Conservation (phyloP, 257 asterid genomes). For the Fraxinus americana region DNA sequence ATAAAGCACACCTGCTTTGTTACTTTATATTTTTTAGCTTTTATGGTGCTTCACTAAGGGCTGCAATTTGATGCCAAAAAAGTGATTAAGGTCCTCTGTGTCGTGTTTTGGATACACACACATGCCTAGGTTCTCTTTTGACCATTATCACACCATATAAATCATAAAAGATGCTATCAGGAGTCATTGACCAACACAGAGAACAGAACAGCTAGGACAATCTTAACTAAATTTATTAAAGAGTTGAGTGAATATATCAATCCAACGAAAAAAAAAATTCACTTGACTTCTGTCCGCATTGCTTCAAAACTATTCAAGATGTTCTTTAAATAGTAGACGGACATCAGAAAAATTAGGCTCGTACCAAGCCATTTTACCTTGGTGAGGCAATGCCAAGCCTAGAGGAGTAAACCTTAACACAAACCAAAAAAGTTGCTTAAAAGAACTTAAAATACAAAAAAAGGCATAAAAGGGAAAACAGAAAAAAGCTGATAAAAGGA, state of each 20-base stretch:
- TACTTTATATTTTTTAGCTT: background rate
- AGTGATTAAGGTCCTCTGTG: background rate
- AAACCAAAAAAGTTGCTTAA: background rate
- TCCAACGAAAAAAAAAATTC: background rate
- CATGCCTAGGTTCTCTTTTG: conserved; percentile 6
- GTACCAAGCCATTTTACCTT: background rate
- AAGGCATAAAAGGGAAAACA: no score
- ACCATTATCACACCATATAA: background rate
- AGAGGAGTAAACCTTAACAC: background rate
- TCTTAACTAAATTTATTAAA: background rate
- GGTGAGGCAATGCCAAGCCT: background rate
- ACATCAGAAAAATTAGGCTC: background rate
- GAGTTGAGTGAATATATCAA: background rate
- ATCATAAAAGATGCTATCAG: background rate
- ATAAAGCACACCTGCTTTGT: background rate
- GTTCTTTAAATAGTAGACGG: background rate
- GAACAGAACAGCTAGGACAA: background rate
- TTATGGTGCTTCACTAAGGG: background rate
- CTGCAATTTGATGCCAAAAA: background rate
- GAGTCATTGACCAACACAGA: background rate
- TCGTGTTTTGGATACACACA: background rate
- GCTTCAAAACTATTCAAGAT: background rate
- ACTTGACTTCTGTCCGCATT: background rate
- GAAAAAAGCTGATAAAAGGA: background rate
- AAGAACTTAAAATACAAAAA: background rate